Conservation (phyloP, 352 stramenopile species). For the Phytophthora boehmeriae region DNA sequence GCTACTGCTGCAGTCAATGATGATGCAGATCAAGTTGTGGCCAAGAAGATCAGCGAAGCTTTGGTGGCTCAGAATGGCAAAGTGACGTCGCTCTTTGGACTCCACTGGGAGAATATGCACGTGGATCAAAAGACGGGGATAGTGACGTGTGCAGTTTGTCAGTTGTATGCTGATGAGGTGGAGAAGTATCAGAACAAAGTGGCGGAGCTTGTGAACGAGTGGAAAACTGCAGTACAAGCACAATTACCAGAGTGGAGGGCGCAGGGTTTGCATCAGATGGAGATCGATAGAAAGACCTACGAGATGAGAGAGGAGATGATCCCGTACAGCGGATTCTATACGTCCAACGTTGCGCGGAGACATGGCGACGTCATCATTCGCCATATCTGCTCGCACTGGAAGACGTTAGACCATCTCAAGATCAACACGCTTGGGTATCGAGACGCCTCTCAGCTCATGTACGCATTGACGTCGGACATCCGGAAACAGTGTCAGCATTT, state of each 20-base stretch:
- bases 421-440: slow-evolving; percentile 56
- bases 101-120: slow-evolving; percentile 70
- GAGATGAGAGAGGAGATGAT: slow-evolving; percentile 66
- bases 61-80: slow-evolving; percentile 36
- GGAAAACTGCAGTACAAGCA: slow-evolving; percentile 42
- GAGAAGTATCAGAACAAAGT: slow-evolving; percentile 52
- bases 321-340: slow-evolving; percentile 61
- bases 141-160: slow-evolving; percentile 42
- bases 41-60: slow-evolving; percentile 29
- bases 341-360: slow-evolving; percentile 55
- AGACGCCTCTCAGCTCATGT: slow-evolving; percentile 47
- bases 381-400: slow-evolving; percentile 59
- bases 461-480: slow-evolving; percentile 54
- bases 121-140: slow-evolving; percentile 35
- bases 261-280: slow-evolving; percentile 60
- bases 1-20: slow-evolving; percentile 10
- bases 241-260: slow-evolving; percentile 51
- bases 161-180: slow-evolving; percentile 56
- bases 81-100: slow-evolving; percentile 56
- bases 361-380: slow-evolving; percentile 65
- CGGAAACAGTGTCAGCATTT: slow-evolving; percentile 65
- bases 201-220: slow-evolving; percentile 44
- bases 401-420: slow-evolving; percentile 40
- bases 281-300: slow-evolving; percentile 63
- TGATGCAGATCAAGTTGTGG: slow-evolving; percentile 25